Base-by-base conservation (phyloP, 129 eudicot genomes). In the Tanacetum coccineum region DNA sequence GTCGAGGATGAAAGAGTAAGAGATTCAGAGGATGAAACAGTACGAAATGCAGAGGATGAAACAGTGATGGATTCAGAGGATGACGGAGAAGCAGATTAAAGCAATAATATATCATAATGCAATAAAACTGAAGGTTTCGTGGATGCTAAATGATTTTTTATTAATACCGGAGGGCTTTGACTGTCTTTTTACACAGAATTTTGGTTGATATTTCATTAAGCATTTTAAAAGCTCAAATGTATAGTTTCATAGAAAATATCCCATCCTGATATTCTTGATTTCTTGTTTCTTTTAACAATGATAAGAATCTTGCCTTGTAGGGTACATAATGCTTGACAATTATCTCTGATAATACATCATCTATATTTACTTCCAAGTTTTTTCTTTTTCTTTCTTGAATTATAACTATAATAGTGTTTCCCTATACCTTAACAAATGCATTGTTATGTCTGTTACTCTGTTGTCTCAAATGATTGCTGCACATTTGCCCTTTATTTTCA, bases 21-120 rank as follows among this genome's bases (percentile, higher is more conserved):
- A 56, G 25, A 56, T 56, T 22, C n/a, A 56, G 61, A 56, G 19
- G 64, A 80, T 25, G 73, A 51, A 11, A 17, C 30, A 18, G 66
- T 71, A 47, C 39, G 67, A 32, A 32, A 59, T 50, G 57, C n/a
- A 47, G 81, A 62, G 25, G 85, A 78, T 9, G 80, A 78, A 26
- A 10, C 25, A 26, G 59, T 19, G 2, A 54, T 12, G 25, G 9
- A 54, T 54, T 72, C 58, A 51, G 73, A 50, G 1, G 44, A 58
- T 58, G 63, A 58, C 14, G 40, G 66, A n/a, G n/a, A n/a, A n/a
- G n/a, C n/a, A n/a, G n/a, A n/a, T n/a, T n/a, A 70, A 80, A 54
- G 9, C 30, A 17, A 59, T 70, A 52, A 64, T n/a, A 18, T 9
- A 20, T 53, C 49, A 20, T 19, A 54, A 49, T 50, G 17, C 52